Conservation (phyloP, 2,329 filamentous ascomycete genomes). For the Ilyonectria mors-panacis region DNA sequence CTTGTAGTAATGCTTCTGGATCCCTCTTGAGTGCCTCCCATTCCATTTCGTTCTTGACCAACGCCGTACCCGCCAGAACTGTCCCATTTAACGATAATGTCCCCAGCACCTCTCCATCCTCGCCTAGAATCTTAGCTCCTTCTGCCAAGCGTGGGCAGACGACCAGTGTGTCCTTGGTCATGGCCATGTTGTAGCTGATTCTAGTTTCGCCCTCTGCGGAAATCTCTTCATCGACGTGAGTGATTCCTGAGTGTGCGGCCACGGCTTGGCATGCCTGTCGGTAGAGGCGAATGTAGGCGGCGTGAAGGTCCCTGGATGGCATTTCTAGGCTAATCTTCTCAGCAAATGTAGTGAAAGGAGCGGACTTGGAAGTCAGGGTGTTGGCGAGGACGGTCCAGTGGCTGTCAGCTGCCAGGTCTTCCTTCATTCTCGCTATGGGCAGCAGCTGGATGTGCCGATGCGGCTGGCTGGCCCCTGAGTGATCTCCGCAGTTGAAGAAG, state of each 20-base stretch:
- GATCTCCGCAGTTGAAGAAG: slow-evolving; percentile 79
- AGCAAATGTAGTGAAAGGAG: slow-evolving; percentile 64
- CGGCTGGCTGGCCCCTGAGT: slow-evolving; percentile 80
- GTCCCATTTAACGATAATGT: slow-evolving; percentile 72
- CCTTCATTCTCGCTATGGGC: slow-evolving; percentile 74
- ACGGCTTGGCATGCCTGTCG: slow-evolving; percentile 59
- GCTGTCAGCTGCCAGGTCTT: slow-evolving; percentile 58
- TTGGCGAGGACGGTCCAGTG: slow-evolving; percentile 67
- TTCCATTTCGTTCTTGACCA: slow-evolving; percentile 72
- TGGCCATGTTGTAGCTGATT: slow-evolving; percentile 76
- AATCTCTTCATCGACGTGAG: slow-evolving; percentile 35
- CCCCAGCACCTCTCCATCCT: slow-evolving; percentile 56
- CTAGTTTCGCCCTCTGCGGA: slow-evolving; percentile 58
- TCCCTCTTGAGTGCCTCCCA: slow-evolving; percentile 68
- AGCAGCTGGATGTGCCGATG: slow-evolving; percentile 82
- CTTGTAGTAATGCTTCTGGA: slow-evolving; percentile 37
- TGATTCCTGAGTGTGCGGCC: slow-evolving; percentile 27
- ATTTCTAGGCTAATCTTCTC: slow-evolving; percentile 55
- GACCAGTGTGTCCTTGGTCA: slow-evolving; percentile 68
- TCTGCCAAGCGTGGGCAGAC: slow-evolving; percentile 70
- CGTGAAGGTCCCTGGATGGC: slow-evolving; percentile 55
- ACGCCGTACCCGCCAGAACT: slow-evolving; percentile 73
- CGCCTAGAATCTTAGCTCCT: slow-evolving; percentile 55
- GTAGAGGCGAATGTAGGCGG: slow-evolving; percentile 65
- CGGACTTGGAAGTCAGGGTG: slow-evolving; percentile 45